phyloP scores from a whole-genome alignment of 2,329 filamentous ascomycete species.

The Remersonia thermophila region DNA sequence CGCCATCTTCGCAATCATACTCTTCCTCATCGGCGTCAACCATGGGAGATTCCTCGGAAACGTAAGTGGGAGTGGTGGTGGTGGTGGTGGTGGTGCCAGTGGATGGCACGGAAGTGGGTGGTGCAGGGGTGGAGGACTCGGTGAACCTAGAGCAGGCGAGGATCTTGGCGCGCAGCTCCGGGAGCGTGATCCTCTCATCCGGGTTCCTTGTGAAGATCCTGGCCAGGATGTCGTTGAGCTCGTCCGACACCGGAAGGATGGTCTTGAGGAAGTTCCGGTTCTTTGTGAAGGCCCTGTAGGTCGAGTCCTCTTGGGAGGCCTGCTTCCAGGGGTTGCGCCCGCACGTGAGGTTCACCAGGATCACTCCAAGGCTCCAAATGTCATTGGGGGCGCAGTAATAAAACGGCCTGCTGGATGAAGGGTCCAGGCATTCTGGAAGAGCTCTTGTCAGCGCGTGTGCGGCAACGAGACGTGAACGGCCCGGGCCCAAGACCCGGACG shows the following conservation, averaged over 20 bases:
- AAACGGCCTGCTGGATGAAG: slow-evolving; percentile 58
- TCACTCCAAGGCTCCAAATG: slow-evolving; percentile 95
- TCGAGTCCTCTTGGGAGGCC: slow-evolving; percentile 84
- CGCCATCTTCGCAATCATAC: slow-evolving; percentile 28
- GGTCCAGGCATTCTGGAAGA: slow-evolving; percentile 71
- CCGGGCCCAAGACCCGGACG: slow-evolving; percentile 8
- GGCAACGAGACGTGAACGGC: no score
- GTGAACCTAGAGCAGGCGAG: slow-evolving; percentile 66
- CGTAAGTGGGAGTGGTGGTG: slow-evolving; percentile 23
- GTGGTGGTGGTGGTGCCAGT: no score
- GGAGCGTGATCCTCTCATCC: slow-evolving; percentile 65
- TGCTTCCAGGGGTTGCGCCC: slow-evolving; percentile 99
- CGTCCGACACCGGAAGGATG: slow-evolving; percentile 81
- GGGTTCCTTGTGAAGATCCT: slow-evolving; percentile 83
- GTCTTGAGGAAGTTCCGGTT: slow-evolving; percentile 80
- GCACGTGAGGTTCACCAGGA: slow-evolving; percentile 93
- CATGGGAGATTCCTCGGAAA: slow-evolving; percentile 35
- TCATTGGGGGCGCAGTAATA: slow-evolving; percentile 94
- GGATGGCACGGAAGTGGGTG: no score
- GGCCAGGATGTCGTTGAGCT: slow-evolving; percentile 76
- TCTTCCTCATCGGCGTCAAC: slow-evolving; percentile 23
- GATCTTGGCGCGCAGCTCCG: slow-evolving; percentile 68
- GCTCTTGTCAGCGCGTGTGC: neutral
- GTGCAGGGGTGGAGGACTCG: slow-evolving; percentile 16
- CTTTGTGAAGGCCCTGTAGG: slow-evolving; percentile 81